Conservation (phyloP, 2,329 filamentous ascomycete genomes). For the Tolypocladium paradoxum region DNA sequence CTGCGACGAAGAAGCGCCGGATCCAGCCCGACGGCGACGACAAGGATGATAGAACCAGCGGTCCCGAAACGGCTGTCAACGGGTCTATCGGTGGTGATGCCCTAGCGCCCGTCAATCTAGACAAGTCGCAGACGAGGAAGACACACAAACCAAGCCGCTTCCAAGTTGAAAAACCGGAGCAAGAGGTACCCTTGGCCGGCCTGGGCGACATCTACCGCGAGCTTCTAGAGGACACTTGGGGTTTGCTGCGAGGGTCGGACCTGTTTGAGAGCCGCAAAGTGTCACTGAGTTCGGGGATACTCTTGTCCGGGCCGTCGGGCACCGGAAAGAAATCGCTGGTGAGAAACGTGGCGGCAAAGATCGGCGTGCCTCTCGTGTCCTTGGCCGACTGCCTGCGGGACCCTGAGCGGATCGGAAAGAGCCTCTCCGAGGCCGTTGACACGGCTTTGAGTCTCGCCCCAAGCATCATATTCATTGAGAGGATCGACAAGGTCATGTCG, state of each 20-base stretch:
- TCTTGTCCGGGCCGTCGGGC: conserved; percentile 69
- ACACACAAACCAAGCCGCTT: conserved; percentile 17
- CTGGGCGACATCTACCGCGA: conserved; percentile 13
- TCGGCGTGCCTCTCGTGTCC: conserved; percentile 64
- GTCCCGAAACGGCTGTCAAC: neutral
- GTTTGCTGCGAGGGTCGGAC: conserved; percentile 11
- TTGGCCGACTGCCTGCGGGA: conserved; percentile 24
- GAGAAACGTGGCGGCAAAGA: conserved; percentile 59
- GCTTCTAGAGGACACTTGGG: conserved; percentile 8
- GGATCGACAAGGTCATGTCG: conserved; percentile 75
- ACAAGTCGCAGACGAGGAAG: conserved; percentile 19
- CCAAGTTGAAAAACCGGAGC: conserved; percentile 16
- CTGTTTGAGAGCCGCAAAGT: conserved; percentile 7
- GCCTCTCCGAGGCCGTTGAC: conserved; percentile 40
- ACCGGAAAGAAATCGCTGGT: conserved; percentile 74
- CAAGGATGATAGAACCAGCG: conserved; percentile 4
- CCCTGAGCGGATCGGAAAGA: conserved; percentile 28
- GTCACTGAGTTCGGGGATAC: conserved; percentile 39
- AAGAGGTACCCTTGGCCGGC: conserved; percentile 17
- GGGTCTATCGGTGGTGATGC: neutral
- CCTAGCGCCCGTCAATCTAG: conserved; percentile 9
- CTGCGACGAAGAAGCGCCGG: conserved; percentile 21
- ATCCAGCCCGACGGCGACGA: conserved; percentile 18
- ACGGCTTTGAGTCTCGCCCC: conserved; percentile 79
- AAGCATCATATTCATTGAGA: conserved; percentile 83